Evolutionary conservation across 768 basidiomycete species (phyloP).

Genomic region (Agaricus sinodeliciosus): DNA sequence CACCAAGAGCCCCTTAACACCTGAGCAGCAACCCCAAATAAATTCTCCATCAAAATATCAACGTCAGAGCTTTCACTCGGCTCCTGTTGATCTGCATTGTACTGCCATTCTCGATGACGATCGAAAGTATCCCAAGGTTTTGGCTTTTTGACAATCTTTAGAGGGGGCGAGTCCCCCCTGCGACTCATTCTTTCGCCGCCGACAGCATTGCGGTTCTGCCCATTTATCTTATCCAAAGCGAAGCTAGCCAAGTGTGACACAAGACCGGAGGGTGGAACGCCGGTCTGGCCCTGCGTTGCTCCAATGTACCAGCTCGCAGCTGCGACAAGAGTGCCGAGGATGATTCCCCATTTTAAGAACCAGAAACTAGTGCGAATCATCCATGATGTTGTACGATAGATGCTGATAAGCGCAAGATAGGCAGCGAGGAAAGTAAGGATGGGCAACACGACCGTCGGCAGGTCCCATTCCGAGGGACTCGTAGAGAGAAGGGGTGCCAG

Average conservation of each 20-base stretch:
- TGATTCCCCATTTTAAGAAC: conserved; percentile 72
- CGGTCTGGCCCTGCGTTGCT: not conserved
- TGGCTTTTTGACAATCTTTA: conserved; percentile 18
- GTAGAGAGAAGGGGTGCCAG: conserved; percentile 40
- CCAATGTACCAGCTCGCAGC: conserved; percentile 39
- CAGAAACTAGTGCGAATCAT: conserved; percentile 59
- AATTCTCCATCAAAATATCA: conserved; percentile 39
- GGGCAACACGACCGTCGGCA: conserved; percentile 64
- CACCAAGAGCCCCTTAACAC: conserved; percentile 14
- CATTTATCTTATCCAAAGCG: conserved; percentile 26
- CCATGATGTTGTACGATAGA: conserved; percentile 78
- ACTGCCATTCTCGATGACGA: conserved; percentile 54
- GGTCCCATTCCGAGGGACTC: conserved; percentile 56
- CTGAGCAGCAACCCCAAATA: conserved; percentile 26
- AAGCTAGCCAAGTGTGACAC: not conserved
- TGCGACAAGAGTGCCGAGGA: conserved; percentile 50
- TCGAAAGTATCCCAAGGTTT: conserved; percentile 67
- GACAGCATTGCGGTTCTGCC: conserved; percentile 24
- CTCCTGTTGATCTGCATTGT: conserved; percentile 21
- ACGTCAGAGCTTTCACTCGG: conserved; percentile 18
- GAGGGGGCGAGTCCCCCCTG: conserved; percentile 15
- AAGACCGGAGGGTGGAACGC: not conserved
- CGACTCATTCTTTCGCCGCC: conserved; percentile 15
- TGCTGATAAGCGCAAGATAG: conserved; percentile 69
- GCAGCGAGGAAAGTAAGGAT: conserved; percentile 65